Evolutionary conservation across 495 filamentous ascomycete species (phyloP).

Genomic region (Xylaria palmicola): DNA sequence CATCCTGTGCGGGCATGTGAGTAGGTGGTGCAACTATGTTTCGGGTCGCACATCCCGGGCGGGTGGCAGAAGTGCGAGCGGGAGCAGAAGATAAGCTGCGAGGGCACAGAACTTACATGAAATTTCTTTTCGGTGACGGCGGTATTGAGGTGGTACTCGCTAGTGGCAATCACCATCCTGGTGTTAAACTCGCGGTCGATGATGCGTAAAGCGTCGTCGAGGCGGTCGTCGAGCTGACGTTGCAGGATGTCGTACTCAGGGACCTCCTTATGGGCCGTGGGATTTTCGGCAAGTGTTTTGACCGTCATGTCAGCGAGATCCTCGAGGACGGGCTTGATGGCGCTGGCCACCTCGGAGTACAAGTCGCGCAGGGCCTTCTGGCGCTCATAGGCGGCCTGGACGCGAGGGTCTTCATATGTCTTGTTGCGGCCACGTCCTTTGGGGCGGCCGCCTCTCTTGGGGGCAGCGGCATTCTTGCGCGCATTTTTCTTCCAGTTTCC

Average conservation of each 20-base stretch:
- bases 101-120: constrained; percentile 19
- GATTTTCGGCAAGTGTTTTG: constrained; percentile 34
- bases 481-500: constrained; percentile 28
- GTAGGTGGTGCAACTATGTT: constrained; percentile 11
- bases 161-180: constrained; percentile 18
- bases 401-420: constrained; percentile 35
- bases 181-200: constrained; percentile 16
- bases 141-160: constrained; percentile 15
- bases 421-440: constrained; percentile 45
- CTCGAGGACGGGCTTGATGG: constrained; percentile 42
- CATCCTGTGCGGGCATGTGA: constrained; percentile 24
- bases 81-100: not conserved
- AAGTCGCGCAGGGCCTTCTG: constrained; percentile 40
- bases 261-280: constrained; percentile 30
- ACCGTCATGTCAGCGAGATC: constrained; percentile 43
- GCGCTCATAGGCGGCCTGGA: constrained; percentile 49
- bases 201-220: constrained; percentile 20
- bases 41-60: constrained; percentile 4
- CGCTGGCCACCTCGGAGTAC: constrained; percentile 35
- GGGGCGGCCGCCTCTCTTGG: constrained; percentile 31
- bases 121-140: constrained; percentile 16
- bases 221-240: constrained; percentile 32
- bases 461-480: constrained; percentile 28
- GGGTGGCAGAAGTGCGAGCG: not conserved
- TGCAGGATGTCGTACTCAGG: constrained; percentile 31